These are phyloP conservation scores for Gaillardinia entomophila DNA, from an alignment of 805 yeast genomes.

Conservation along the genomic window DNA sequence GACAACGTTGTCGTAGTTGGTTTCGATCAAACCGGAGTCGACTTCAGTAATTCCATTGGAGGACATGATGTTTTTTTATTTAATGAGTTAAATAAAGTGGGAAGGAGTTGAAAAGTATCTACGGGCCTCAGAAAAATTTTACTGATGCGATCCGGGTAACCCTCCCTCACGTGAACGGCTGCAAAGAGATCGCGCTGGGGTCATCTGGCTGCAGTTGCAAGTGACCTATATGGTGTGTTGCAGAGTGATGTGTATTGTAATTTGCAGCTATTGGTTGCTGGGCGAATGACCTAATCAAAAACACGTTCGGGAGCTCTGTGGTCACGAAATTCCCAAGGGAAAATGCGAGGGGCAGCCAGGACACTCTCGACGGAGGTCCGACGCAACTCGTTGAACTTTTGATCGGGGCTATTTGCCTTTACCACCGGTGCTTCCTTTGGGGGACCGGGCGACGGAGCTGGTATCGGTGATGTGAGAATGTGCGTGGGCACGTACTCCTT, in stretches of 20 bases:
- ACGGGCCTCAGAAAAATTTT: conserved; percentile 6
- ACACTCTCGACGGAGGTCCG: neutral
- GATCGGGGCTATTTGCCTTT: neutral
- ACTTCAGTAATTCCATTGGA: conserved; percentile 73
- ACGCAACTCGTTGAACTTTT: neutral
- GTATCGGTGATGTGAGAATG: conserved; percentile 2
- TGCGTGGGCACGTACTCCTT: conserved; percentile 27
- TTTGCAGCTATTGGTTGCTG: no score
- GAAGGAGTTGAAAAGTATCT: conserved; percentile 2
- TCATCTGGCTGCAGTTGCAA: neutral
- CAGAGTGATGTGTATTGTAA: no score
- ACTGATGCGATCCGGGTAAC: conserved; percentile 10
- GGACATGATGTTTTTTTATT: conserved; percentile 29
- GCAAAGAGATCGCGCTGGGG: neutral
- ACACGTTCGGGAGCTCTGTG: conserved; percentile 16
- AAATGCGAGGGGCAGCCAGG: conserved; percentile 14
- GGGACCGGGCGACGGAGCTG: neutral
- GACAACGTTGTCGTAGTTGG: conserved; percentile 91
- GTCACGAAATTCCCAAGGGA: conserved; percentile 32
- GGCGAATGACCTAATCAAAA: conserved; percentile 11
- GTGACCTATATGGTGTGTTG: no score
- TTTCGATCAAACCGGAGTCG: conserved; percentile 78
- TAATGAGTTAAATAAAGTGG: conserved; percentile 1
- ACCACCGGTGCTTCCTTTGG: neutral
- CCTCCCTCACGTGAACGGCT: conserved; percentile 1